phyloP scores from a whole-genome alignment of 306 rosid genomes.

The Castanea mollissima region DNA sequence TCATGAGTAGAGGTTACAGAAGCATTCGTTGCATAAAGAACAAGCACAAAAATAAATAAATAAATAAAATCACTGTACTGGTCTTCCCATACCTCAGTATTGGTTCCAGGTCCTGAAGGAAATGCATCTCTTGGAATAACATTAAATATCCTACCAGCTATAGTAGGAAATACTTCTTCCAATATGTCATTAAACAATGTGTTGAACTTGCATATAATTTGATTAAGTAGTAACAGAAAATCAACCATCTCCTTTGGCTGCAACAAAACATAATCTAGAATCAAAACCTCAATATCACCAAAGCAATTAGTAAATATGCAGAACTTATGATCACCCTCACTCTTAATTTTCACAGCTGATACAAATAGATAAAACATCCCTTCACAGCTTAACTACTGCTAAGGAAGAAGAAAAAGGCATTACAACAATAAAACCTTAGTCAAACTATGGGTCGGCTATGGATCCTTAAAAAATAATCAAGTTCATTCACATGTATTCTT shows the following conservation, averaged over 20 bases:
- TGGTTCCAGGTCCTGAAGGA: conserved; percentile 79
- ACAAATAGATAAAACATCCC: background rate
- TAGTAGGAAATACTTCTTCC: conserved; percentile 82
- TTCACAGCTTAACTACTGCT: background rate
- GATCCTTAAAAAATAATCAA: no score
- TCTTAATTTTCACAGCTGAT: background rate
- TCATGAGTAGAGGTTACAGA: background rate
- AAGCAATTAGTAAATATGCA: background rate
- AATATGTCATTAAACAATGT: conserved; percentile 62
- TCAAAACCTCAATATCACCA: background rate
- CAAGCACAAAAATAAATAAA: background rate
- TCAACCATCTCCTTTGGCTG: conserved; percentile 92
- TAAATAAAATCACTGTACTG: background rate
- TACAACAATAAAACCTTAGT: no score
- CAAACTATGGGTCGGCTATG: no score
- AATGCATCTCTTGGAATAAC: conserved; percentile 71
- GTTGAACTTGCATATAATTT: conserved; percentile 91
- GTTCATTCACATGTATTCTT: no score
- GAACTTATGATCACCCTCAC: background rate
- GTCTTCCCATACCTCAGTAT: conserved; percentile 67
- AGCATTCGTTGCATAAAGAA: conserved; percentile 9
- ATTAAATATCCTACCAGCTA: conserved; percentile 68
- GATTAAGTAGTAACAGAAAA: conserved; percentile 81
- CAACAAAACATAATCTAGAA: conserved; percentile 29
- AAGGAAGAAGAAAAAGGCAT: background rate